Evolutionary conservation across 768 basidiomycete genomes (phyloP).

Genomic region (Pisolithus sp.): DNA sequence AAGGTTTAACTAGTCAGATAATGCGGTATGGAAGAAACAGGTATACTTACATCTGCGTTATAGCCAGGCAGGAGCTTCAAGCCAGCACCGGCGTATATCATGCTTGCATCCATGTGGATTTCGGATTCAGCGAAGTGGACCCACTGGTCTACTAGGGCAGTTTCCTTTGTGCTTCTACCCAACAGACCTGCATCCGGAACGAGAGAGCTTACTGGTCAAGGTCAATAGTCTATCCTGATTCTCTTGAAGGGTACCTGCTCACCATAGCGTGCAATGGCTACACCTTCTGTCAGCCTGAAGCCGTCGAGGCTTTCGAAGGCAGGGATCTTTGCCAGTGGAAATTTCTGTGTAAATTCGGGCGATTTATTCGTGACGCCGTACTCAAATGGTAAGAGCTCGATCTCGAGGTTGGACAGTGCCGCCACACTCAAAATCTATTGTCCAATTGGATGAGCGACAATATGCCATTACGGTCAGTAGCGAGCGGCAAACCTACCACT

Average conservation of each 20-base stretch:
- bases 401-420: conserved; percentile 11
- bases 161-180: conserved; percentile 7
- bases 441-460: too few relatives aligned
- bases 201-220: neutral
- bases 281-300: conserved; percentile 11
- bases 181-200: conserved; percentile 9
- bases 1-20: neutral
- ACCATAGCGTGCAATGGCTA: conserved; percentile 16
- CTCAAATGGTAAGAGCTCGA: conserved; percentile 4
- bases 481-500: too few relatives aligned
- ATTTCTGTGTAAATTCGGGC: conserved; percentile 7
- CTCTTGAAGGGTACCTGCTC: too few relatives aligned
- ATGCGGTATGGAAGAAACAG: too few relatives aligned
- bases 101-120: neutral
- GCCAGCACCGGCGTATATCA: neutral
- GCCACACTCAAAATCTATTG: conserved; percentile 17
- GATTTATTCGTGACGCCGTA: conserved; percentile 8
- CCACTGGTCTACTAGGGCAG: conserved; percentile 16
- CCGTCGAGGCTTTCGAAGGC: conserved; percentile 15
- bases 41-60: neutral
- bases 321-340: conserved; percentile 15
- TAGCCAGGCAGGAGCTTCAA: neutral
- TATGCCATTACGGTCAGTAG: too few relatives aligned
- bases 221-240: neutral
- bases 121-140: conserved; percentile 15